phyloP scores from a whole-genome alignment of 805 yeast species.

The Zygoascus ofunaensis region DNA sequence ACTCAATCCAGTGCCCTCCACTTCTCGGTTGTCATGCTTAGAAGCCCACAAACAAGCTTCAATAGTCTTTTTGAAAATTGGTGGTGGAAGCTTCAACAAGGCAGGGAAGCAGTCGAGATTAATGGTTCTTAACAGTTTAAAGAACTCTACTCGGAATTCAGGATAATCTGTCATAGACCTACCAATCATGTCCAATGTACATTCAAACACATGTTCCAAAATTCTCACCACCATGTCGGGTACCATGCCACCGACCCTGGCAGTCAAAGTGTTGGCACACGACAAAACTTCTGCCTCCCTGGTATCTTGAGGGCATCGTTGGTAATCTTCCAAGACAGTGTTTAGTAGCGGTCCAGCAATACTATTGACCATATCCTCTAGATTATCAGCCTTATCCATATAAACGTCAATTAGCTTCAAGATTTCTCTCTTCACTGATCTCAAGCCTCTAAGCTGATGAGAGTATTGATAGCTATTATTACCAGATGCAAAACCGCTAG shows the following conservation, averaged over 20 bases:
- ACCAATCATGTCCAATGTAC: slow-evolving; percentile 91
- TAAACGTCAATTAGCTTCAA: slow-evolving; percentile 83
- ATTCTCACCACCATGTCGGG: slow-evolving; percentile 84
- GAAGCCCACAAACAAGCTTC: slow-evolving; percentile 98
- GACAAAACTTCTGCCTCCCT: slow-evolving; percentile 96
- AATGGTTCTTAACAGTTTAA: slow-evolving; percentile 79
- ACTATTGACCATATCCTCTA: slow-evolving; percentile 73
- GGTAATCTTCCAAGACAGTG: slow-evolving; percentile 85
- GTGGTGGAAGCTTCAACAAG: slow-evolving; percentile 77
- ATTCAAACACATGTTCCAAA: slow-evolving; percentile 84
- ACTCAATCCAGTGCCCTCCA: slow-evolving; percentile 83
- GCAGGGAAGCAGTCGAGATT: slow-evolving; percentile 80
- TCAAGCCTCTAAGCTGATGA: slow-evolving; percentile 86
- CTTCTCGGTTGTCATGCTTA: slow-evolving; percentile 94
- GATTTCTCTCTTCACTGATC: slow-evolving; percentile 93
- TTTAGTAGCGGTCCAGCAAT: slow-evolving; percentile 73
- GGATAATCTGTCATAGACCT: slow-evolving; percentile 95
- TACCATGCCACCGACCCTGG: slow-evolving; percentile 77
- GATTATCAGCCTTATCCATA: slow-evolving; percentile 75
- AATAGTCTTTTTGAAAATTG: slow-evolving; percentile 80
- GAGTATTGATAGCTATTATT: slow-evolving; percentile 90
- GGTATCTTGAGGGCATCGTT: slow-evolving; percentile 84
- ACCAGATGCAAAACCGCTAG: slow-evolving; percentile 68
- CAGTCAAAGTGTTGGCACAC: slow-evolving; percentile 85
- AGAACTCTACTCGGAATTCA: slow-evolving; percentile 94